phyloP scores from a whole-genome alignment of 2,329 filamentous ascomycete genomes.

The Eurotiales sp. region DNA sequence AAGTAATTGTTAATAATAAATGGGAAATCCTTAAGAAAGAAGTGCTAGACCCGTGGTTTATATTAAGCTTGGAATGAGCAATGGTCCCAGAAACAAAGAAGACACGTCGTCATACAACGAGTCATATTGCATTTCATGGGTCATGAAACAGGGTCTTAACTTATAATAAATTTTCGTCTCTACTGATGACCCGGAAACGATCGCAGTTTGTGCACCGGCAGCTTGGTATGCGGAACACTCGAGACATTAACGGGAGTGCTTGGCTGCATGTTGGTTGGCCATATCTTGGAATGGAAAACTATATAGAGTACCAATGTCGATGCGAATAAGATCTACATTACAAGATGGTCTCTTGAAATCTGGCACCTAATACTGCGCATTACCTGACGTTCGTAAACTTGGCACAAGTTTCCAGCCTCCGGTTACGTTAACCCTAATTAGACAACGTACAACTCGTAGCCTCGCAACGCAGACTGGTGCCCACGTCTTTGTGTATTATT shows the following conservation, averaged over 20 bases:
- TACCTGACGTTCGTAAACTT: neutral
- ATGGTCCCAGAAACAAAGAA: neutral
- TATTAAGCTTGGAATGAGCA: slow-evolving; percentile 1
- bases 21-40: neutral
- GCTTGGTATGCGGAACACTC: slow-evolving; percentile 2
- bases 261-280: too few species aligned
- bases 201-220: neutral
- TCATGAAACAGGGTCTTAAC: neutral
- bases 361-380: neutral
- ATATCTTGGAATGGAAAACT: neutral
- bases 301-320: neutral
- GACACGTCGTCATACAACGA: neutral
- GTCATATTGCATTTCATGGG: neutral
- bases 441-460: too few species aligned
- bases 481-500: too few species aligned
- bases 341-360: neutral
- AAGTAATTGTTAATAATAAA: too few species aligned
- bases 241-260: too few species aligned
- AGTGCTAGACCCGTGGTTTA: neutral
- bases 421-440: too few species aligned
- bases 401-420: neutral
- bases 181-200: neutral
- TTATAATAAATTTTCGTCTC: neutral
- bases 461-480: too few species aligned
- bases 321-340: slow-evolving; percentile 3